Base-by-base conservation (phyloP, 768 basidiomycete genomes). In the Amyloporia xantha region DNA sequence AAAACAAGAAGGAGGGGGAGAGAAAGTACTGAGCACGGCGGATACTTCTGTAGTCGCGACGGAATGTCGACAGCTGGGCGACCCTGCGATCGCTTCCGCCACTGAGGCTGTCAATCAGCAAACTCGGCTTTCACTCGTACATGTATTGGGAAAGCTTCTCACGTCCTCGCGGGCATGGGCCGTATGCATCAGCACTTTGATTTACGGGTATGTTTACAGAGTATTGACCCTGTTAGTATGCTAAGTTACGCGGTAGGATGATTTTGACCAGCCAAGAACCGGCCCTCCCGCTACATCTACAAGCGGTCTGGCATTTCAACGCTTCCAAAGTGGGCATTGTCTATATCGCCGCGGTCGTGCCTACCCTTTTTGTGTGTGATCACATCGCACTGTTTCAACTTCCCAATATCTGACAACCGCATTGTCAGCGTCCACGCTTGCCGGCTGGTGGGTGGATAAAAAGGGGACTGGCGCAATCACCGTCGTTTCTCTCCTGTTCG, bases 281-380 rank as follows among this genome's bases (percentile, higher is more conserved):
- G 1, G 64, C 66, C 12, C 50, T 71, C 0, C 69, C 70, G 0
- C 56, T 72, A 19, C 60, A 68, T 44, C 48, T 71, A 17, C 62
- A 68, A 43, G 53, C 54, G 5, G 56, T 61, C 4, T 72, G 64
- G 56, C 56, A 58, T 5, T 58, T 70, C 28, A 47, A 62, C 49
- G 60, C 67, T 1, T 56, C 62, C 1, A 59, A 66, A 60, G 79
- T 85, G 9, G 86, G 86, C 6, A 56, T 87, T n/a, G 73, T 85
- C 13, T 82, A 81, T 59, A 66, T 88, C 49, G 84, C 79, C 6
- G 73, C 75, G 7, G 76, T 83, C 21, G 64, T 84, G 5, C 86
- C 84, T 1, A 77, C 79, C 0, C 59, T 88, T 15, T 66, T 86
- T 48, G n/a, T 84, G 86, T 84, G 56, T 50, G 78, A 26, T n/a